These are phyloP conservation scores for Carex cristatella DNA, from an alignment of 176 grass and related monocot genomes.

Conservation along the genomic window DNA sequence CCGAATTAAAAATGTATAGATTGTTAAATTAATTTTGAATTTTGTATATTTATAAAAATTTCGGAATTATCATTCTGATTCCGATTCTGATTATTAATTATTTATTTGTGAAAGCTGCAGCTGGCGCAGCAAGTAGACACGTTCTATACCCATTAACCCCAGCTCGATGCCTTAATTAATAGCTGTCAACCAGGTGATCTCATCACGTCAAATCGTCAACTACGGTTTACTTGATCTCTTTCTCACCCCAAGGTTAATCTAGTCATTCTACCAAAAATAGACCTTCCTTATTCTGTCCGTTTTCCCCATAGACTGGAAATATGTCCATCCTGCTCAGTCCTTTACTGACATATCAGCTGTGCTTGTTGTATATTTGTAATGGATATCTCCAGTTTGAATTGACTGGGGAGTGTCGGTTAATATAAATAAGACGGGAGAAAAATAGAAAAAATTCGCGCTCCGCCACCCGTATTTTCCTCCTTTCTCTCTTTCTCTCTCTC, in stretches of 20 bases:
- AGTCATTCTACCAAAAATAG: not conserved
- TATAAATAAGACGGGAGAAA: not conserved
- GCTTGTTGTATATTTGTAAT: not conserved
- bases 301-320: not conserved
- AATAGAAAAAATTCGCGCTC: conserved; percentile 61
- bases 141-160: not conserved
- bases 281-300: not conserved
- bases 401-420: not conserved
- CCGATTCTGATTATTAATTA: not conserved
- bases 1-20: too few species aligned
- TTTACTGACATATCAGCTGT: not conserved
- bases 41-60: too few species aligned
- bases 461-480: conserved; percentile 36
- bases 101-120: not conserved
- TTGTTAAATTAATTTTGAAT: too few species aligned
- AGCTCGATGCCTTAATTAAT: not conserved
- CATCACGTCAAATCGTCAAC: conserved; percentile 2
- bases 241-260: not conserved
- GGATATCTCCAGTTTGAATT: not conserved
- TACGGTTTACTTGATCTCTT: not conserved
- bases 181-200: conserved; percentile 1
- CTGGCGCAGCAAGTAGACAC: not conserved
- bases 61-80: too few species aligned
- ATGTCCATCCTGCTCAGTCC: not conserved
- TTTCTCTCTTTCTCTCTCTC: not conserved